These are phyloP conservation scores for Alliaria petiolata DNA, from an alignment of 345 rosid genomes.

Conservation along the genomic window DNA sequence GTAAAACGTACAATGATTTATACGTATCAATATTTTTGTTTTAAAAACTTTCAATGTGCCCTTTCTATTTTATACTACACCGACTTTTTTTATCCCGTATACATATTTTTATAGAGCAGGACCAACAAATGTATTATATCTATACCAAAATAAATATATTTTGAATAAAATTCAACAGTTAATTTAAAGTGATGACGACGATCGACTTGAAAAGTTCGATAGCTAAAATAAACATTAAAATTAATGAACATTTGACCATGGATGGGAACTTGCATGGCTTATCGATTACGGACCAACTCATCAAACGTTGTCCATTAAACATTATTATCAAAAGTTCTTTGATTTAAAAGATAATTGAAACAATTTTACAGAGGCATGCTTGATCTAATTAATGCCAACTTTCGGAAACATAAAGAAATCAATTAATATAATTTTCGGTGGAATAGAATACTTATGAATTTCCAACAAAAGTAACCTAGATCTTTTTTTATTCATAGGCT, in stretches of 20 bases:
- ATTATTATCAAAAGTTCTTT: slow-evolving; percentile 23
- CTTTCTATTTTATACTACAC: neutral
- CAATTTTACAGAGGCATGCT: slow-evolving; percentile 27
- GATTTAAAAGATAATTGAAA: slow-evolving; percentile 6
- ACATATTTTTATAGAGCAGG: neutral
- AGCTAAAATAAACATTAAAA: neutral
- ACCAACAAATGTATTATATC: neutral
- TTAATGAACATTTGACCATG: neutral
- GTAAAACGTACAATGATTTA: neutral
- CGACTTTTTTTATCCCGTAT: no score
- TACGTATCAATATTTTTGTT: neutral
- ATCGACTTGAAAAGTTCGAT: neutral
- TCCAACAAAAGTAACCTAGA: neutral
- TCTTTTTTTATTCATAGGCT: neutral
- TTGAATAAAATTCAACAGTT: neutral
- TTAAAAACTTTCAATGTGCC: neutral
- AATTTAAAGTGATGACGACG: neutral
- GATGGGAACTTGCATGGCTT: slow-evolving; percentile 27
- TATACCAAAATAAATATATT: neutral
- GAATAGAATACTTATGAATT: neutral
- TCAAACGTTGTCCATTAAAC: slow-evolving; percentile 17
- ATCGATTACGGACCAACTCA: slow-evolving; percentile 25
- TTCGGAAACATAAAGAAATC: slow-evolving; percentile 8
- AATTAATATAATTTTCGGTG: neutral
- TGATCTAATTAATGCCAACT: slow-evolving; percentile 29